Base-by-base conservation (phyloP, 805 yeast genomes). In the Candida ascalaphidarum region DNA sequence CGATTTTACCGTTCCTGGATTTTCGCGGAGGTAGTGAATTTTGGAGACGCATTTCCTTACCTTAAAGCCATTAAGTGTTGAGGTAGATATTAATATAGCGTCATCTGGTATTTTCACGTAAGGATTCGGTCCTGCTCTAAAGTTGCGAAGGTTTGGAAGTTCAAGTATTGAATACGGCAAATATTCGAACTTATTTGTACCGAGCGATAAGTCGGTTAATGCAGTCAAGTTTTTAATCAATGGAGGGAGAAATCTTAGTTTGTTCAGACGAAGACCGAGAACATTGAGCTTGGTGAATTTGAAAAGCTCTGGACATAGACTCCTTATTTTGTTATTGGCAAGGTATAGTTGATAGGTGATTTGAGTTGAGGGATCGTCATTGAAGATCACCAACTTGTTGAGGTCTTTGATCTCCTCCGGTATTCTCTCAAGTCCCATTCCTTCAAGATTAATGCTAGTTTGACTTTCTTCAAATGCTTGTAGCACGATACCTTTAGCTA, bases 391-490 rank as follows among this genome's bases (percentile, higher is more conserved):
- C 39, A 74, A 47, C 30, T 74, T 62, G 39, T 71, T 63, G 36
- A 76, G 52, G 43, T 76, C 83, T 28, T 64, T 65, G 17, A 76
- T 59, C 36, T 74, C 78, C 28, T 70, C 74, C 1, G 83, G 81
- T 3, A 76, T 46, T 5, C 63, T 63, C 8, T 51, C 55, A 22
- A 76, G 48, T 0, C 59, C 63, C 48, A 73, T 43, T 11, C 61
- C 50, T 29, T 74, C 79, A 16, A 76, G 40, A 31, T 63, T 50
- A 2, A 76, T 52, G n/a, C 43, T 52, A 1, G 71, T 58, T 7
- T 44, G 36, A 5, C 63, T 60, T 23, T 67, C 60, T 35, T 72
- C 80, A 34, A 76, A 71, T 3, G 69, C 54, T 4, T 51, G 45
- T 9, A 65, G 50, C 11, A 75, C 61, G 3, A 59, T 46, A 3